phyloP scores from a whole-genome alignment of 2,329 filamentous ascomycete genomes.

The Fusarium sp. region DNA sequence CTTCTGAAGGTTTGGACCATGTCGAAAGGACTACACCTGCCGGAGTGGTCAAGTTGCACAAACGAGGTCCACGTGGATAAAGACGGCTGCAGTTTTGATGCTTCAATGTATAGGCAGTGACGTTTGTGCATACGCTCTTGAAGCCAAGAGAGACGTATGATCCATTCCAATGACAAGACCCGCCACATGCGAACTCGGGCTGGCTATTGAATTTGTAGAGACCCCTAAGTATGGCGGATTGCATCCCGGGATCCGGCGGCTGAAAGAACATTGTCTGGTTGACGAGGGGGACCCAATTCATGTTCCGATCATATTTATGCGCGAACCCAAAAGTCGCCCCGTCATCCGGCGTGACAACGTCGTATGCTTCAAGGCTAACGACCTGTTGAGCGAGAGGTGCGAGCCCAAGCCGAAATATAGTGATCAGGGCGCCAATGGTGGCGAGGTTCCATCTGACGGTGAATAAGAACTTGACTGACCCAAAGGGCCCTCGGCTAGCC shows the following conservation, averaged over 20 bases:
- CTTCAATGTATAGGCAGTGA: constrained; percentile 3
- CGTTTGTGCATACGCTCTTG: constrained; percentile 14
- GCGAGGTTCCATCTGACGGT: constrained; percentile 12
- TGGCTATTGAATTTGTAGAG: constrained; percentile 10
- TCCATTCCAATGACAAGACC: constrained; percentile 13
- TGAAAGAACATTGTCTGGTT: too few relatives aligned
- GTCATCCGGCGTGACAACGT: background rate
- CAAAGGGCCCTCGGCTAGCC: constrained; percentile 19
- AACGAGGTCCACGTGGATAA: too few relatives aligned
- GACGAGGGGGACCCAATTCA: too few relatives aligned
- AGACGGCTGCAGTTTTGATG: background rate
- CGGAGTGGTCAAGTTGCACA: constrained; percentile 22
- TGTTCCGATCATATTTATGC: background rate
- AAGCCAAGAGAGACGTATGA: constrained; percentile 18
- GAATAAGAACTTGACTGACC: constrained; percentile 14
- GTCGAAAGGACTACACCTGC: constrained; percentile 6
- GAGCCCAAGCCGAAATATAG: constrained; percentile 9
- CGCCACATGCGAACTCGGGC: constrained; percentile 11
- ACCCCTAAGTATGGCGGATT: constrained; percentile 20
- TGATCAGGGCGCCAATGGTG: constrained; percentile 22
- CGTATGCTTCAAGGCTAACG: background rate
- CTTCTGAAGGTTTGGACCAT: background rate
- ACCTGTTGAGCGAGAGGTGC: constrained; percentile 19
- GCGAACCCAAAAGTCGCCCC: constrained; percentile 17
- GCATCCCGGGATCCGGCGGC: background rate